Evolutionary conservation across 768 basidiomycete genomes (phyloP), one percentile per base, ranked within the genome.

Genomic region (Jaapia argillacea): DNA sequence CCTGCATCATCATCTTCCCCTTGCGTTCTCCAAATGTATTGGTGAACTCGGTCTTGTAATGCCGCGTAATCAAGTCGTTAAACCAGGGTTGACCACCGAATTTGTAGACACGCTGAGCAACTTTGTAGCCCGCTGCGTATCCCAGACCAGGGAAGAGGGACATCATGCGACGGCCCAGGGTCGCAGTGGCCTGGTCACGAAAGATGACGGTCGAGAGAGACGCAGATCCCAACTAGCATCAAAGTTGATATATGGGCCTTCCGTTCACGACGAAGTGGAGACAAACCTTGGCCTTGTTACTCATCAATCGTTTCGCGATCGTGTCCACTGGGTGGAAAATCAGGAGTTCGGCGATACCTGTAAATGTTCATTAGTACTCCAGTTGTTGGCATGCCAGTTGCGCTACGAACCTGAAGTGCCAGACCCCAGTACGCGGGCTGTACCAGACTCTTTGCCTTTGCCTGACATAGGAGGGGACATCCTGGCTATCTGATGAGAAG

Each of bases 71-170:
- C 58, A 93, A 54, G 66, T 98, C 96, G 66, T 91, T 85, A 65
- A 97, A 96, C 75, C 81, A 98, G 12, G 94, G 94, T 66, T 99
- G 94, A 4, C 94, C 94, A 48, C 94, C 94, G 55, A 98, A 99
- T 67, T 96, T 99, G 80, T 93, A 94, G 54, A 90, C 75, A 41
- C 92, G 79, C 64, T 97, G 92, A 0, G 89, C 65, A 56, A 97
- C 67, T 63, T 98, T 99, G 79, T 98, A 99, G 4, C 96, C 93
- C 22, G 94, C 96, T 4, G 96, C 94, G 59, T 99, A 99, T 2
- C 94, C 94, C 3, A 99, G 79, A 42, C 91, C 94, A 26, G 94
- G 94, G 70, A 99, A 99, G n/a, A 99, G 75, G 3, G 91, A 94
- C 14, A 96, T 51, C 51, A 94, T 72, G 60, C 85, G 87, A 31